Evolutionary conservation across 176 grass and related monocot genomes (phyloP), one percentile per base, ranked within the genome.

Genomic region (Aegilops speltoides): DNA sequence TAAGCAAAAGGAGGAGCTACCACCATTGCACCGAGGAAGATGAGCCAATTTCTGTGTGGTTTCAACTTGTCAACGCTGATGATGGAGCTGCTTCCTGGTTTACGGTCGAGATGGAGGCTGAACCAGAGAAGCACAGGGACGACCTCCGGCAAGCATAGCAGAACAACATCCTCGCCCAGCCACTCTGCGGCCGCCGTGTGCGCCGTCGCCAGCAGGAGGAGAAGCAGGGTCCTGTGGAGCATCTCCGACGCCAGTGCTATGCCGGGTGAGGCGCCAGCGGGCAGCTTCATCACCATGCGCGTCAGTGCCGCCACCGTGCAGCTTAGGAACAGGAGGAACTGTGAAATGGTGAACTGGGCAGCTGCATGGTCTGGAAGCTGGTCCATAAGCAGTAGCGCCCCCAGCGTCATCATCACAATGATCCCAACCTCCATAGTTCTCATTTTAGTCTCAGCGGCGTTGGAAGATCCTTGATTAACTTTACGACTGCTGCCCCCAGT

Each of bases 311-410:
- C 86, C 0, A 87, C 23, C 29, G 34, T 82, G 10, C 46, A 76
- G 33, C 86, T 75, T 61, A 87, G 70, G 60, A 82, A 87, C 32
- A 82, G 79, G 22, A 87, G 69, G 28, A 87, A 87, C n/a, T 57
- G 86, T 7, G 86, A 82, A 2, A 87, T 16, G 0, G 32, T 28
- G 1, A 76, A 82, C 0, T 1, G 15, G 2, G 65, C 70, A 11
- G 43, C n/a, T 10, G 11, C 25, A 29, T 3, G 12, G 0, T 41
- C 63, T 1, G 63, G 15, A 8, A 54, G 38, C 12, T 29, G 86
- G n/a, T 71, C 43, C 70, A 87, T 67, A 1, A 0, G 0, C 31
- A 60, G 17, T 1, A 76, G 60, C 4, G 20, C 22, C 86, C 69
- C 81, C 31, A 41, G 81, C 1, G 79, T 71, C 7, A 87, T 24